Evolutionary conservation across 2,329 filamentous ascomycete genomes (phyloP), one percentile per base, ranked within the genome.

Genomic region (Aspergillus alliaceus): DNA sequence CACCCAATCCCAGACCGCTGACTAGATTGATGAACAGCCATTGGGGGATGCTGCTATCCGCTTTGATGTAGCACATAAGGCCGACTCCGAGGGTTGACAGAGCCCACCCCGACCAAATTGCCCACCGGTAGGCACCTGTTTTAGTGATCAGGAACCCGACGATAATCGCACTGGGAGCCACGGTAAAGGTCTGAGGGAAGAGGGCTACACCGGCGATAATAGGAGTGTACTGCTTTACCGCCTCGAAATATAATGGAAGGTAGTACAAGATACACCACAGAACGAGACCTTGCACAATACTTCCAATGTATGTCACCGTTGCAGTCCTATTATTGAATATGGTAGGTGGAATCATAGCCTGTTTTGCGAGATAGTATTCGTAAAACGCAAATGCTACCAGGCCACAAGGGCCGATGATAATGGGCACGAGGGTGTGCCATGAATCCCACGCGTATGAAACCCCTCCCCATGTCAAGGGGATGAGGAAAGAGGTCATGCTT

Each of bases 401-500:
- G 3, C 73, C 73, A 6, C 83, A 81, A 0, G 82, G 66, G 2
- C 86, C 86, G 8, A 89, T 37, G 3, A 85, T 69, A 14, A 90
- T 72, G 0, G 87, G 87, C 0, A 87, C 79, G 2, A 90, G 73
- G 0, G 85, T 87, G 1, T 80, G 78, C 80, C 83, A 88, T 3
- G 80, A 85, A 44, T 74, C 68, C 88, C 87, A 90, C 0, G 79
- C 66, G 66, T 88, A 90, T 73, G 86, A 83, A 8, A 88, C 79
- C 35, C 86, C 87, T 9, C 86, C 88, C 79, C 85, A 87, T 2
- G 85, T 86, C 4, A 89, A 67, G 0, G 84, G 83, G 44, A 88
- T 84, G 39, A 89, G 70, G 64, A 89, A 83, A 22, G 80, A 81
- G 0, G 84, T 85, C 12, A 80, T 77, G 14, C 82, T 82, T 12